Percentiles rank a stretch among this genome's conserved stretches.
Evolutionary conservation across 176 grass and related monocot genomes (phyloP).

Genomic region (Puya raimondii): DNA sequence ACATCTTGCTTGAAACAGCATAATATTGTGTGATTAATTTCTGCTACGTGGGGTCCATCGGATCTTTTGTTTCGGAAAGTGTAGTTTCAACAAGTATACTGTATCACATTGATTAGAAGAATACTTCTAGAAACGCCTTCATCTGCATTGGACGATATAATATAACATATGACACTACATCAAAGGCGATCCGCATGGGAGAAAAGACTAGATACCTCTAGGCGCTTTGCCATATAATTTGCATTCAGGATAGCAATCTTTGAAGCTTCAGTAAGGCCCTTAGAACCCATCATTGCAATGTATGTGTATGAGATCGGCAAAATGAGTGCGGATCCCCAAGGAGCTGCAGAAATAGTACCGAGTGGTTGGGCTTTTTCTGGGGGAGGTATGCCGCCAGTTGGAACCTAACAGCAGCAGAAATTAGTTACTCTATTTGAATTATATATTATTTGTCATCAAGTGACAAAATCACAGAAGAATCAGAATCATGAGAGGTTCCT

Average conservation of each 20-base stretch:
- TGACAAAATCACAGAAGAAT: too few species aligned
- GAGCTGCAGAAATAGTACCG: slow-evolving; percentile 89
- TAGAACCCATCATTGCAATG: slow-evolving; percentile 98
- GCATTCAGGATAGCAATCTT: slow-evolving; percentile 95
- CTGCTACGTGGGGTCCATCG: too few species aligned
- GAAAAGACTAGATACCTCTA: slow-evolving; percentile 55
- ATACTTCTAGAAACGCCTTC: too few species aligned
- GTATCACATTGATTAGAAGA: too few species aligned
- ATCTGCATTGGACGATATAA: too few species aligned
- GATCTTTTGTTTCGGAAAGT: too few species aligned
- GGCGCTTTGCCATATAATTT: slow-evolving; percentile 98
- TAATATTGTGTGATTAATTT: too few species aligned
- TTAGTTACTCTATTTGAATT: not conserved
- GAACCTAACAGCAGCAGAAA: slow-evolving; percentile 35
- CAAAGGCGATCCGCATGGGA: not conserved
- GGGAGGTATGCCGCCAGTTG: slow-evolving; percentile 81
- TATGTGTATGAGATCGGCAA: slow-evolving; percentile 95
- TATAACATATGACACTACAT: too few species aligned
- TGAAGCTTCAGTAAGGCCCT: slow-evolving; percentile 92
- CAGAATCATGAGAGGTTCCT: too few species aligned
- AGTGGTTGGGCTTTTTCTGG: slow-evolving; percentile 78
- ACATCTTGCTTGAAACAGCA: too few species aligned
- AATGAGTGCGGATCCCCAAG: slow-evolving; percentile 99
- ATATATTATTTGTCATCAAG: not conserved
- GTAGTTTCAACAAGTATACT: too few species aligned